phyloP scores from a whole-genome alignment of 495 filamentous ascomycete genomes.

The Penicillium coprophilum region DNA sequence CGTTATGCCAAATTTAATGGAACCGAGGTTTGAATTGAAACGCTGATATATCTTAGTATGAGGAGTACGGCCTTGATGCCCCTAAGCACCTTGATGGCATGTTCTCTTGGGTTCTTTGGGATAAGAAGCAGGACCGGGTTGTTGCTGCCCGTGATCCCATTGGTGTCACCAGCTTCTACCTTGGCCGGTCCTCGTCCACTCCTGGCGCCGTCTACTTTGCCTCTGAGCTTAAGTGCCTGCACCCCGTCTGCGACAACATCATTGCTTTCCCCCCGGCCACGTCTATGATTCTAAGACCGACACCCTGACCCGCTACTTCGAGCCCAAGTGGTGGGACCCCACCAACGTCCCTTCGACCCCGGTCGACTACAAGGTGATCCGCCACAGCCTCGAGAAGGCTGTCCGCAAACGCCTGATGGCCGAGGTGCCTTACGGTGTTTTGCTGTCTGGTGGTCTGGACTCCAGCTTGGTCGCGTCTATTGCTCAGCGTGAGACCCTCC shows the following conservation, averaged over 20 bases:
- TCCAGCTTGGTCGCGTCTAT: constrained; percentile 94
- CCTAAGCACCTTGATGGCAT: constrained; percentile 96
- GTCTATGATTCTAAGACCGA: constrained; percentile 90
- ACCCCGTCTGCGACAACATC: constrained; percentile 94
- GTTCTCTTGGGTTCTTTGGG: constrained; percentile 98
- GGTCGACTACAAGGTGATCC: constrained; percentile 75
- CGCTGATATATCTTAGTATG: constrained; percentile 60
- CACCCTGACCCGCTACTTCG: constrained; percentile 78
- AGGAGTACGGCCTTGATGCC: constrained; percentile 87
- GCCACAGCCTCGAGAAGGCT: constrained; percentile 80
- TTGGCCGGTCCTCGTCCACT: constrained; percentile 79
- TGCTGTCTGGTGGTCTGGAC: constrained; percentile 93
- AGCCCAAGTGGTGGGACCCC: constrained; percentile 92
- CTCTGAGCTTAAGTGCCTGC: constrained; percentile 91
- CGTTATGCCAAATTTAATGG: constrained; percentile 25
- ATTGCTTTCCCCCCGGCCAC: constrained; percentile 93
- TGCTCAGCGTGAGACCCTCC: constrained; percentile 85
- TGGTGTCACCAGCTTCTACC: constrained; percentile 95
- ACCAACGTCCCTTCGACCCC: constrained; percentile 71
- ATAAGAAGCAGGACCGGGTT: constrained; percentile 85
- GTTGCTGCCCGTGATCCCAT: constrained; percentile 95
- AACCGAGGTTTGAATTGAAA: neutral
- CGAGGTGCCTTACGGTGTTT: constrained; percentile 94
- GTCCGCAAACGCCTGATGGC: constrained; percentile 98
- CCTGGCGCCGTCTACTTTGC: constrained; percentile 91